Evolutionary conservation across 1,284 basidiomycete genomes (phyloP), one percentile per base, ranked within the genome.

Genomic region (Marasmius tenuissimus): DNA sequence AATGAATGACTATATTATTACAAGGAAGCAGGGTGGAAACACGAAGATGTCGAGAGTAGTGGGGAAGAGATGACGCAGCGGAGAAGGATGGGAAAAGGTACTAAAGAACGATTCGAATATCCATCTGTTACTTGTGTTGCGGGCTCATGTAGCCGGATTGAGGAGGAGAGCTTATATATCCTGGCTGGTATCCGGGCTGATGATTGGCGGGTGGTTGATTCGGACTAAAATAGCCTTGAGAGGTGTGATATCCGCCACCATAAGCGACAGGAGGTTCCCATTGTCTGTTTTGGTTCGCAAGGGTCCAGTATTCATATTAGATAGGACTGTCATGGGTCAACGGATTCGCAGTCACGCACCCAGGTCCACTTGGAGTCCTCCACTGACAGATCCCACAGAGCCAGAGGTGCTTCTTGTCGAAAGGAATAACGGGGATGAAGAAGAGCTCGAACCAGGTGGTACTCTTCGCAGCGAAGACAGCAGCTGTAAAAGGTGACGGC

Each of bases 401-500:
- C 64, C 64, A 67, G 10, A 67, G 61, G 42, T 64, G 62, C 56
- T 67, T 67, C 34, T 61, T 53, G 14, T 50, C 47, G 20, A 67
- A 38, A 33, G 66, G 66, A 48, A 67, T 42, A 6, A 67, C 49
- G 10, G 66, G 66, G 10, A 67, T 37, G 48, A 63, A 67, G 60
- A 66, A 67, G n/a, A 67, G 57, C 37, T 67, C 65, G 20, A 66
- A 65, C 63, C 62, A 65, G 22, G 62, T 65, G 39, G 51, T 64
- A 52, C 60, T 63, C 61, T 67, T 65, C 1, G 62, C 66, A 18
- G 66, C 60, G 37, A 62, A 60, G 16, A 67, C 62, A 38, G 62
- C 55, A 54, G 60, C 65, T 66, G 59, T 20, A 47, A n/a, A 27
- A 27, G 27, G 27, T 27, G 27, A 38, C 9, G 20, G 27, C 5